These are phyloP conservation scores for Geotrichum aggregatum DNA, from an alignment of 1,139 yeast genomes.

Conservation along the genomic window DNA sequence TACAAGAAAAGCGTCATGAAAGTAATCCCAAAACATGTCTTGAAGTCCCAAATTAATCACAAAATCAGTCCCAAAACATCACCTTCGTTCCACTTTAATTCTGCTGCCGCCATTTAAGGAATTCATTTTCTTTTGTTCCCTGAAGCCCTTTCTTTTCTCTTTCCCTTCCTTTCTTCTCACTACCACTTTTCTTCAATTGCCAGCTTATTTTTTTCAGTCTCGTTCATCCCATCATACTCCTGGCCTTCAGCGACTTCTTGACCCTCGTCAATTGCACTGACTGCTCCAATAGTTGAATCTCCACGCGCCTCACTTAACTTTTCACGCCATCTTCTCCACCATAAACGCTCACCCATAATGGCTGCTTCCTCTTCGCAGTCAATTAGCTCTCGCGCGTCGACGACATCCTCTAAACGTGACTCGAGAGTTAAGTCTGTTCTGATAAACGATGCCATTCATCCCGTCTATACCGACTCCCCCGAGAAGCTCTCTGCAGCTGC, in stretches of 20 bases:
- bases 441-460: conserved; percentile 19
- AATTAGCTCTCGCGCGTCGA: conserved; percentile 8
- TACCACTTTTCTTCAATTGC: conserved; percentile 4
- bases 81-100: not conserved
- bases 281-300: no score
- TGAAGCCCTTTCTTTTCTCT: not conserved
- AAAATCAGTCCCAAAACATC: conserved; percentile 1
- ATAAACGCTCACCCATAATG: conserved; percentile 2
- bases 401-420: conserved; percentile 8
- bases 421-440: conserved; percentile 17
- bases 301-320: no score
- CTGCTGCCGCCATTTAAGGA: not conserved
- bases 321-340: not conserved
- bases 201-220: not conserved
- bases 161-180: not conserved
- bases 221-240: not conserved
- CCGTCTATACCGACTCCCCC: conserved; percentile 20
- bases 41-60: not conserved
- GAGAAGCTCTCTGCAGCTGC: conserved; percentile 41
- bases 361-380: conserved; percentile 18
- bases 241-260: not conserved
- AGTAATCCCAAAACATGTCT: not conserved
- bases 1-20: not conserved
- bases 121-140: not conserved
- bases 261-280: not conserved